Percentiles rank a stretch among this genome's conserved stretches.
Evolutionary conservation across 2,329 filamentous ascomycete species (phyloP).

Genomic region (Emergomyces africanus): DNA sequence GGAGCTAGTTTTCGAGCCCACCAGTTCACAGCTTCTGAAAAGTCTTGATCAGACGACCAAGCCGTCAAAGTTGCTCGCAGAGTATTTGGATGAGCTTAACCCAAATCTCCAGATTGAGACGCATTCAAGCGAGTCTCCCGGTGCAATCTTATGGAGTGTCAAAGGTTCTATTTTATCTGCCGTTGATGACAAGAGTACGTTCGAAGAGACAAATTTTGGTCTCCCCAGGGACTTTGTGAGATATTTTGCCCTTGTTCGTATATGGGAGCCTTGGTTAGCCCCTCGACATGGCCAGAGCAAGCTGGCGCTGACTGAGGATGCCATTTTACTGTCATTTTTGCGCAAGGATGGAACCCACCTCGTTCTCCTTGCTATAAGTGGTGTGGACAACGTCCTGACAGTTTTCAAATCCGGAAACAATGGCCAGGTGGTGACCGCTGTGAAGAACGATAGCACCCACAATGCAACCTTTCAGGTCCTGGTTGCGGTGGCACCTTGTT

Average conservation of each 20-base stretch:
- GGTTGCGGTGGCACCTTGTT: slow-evolving; percentile 56
- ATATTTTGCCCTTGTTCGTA: slow-evolving; percentile 71
- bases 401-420: slow-evolving; percentile 52
- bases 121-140: slow-evolving; percentile 29
- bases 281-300: slow-evolving; percentile 64
- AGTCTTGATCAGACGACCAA: neutral
- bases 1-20: slow-evolving; percentile 28
- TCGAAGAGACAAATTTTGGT: slow-evolving; percentile 47
- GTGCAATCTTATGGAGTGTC: slow-evolving; percentile 28
- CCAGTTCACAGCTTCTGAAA: slow-evolving; percentile 6
- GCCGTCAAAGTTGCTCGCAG: slow-evolving; percentile 12
- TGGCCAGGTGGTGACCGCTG: slow-evolving; percentile 56
- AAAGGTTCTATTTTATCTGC: slow-evolving; percentile 50
- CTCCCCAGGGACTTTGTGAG: slow-evolving; percentile 51
- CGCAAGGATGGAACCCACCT: slow-evolving; percentile 58
- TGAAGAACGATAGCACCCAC: slow-evolving; percentile 54
- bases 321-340: slow-evolving; percentile 65
- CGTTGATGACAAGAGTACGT: slow-evolving; percentile 33
- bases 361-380: slow-evolving; percentile 66
- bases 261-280: slow-evolving; percentile 74
- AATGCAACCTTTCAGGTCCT: slow-evolving; percentile 49
- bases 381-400: slow-evolving; percentile 55
- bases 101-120: slow-evolving; percentile 22
- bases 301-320: slow-evolving; percentile 64
- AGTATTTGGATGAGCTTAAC: slow-evolving; percentile 25